Conservation (phyloP, 225 moss, liverwort and hornwort species). For the Straminergon stramineum region DNA sequence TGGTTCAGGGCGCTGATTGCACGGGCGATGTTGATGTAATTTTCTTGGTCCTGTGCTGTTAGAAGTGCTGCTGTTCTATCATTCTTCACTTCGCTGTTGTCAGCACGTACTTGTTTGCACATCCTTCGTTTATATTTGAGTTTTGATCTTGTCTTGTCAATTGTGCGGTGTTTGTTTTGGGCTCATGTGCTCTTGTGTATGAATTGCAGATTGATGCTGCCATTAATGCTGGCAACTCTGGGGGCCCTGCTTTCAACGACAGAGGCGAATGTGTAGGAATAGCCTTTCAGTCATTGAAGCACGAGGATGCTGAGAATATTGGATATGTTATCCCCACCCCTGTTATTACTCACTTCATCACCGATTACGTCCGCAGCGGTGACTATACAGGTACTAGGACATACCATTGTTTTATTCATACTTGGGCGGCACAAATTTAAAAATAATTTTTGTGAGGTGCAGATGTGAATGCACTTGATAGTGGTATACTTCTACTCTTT, state of each 20-base stretch:
- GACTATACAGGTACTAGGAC: constrained; percentile 75
- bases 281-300: constrained; percentile 95
- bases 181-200: neutral
- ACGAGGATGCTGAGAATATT: constrained; percentile 98
- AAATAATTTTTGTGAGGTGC: neutral
- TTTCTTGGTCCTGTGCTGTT: neutral
- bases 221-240: constrained; percentile 97
- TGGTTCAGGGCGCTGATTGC: neutral
- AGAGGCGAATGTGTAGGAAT: constrained; percentile 98
- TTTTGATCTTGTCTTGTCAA: neutral
- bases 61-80: neutral
- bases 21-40: neutral
- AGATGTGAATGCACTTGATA: neutral
- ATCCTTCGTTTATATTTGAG: neutral
- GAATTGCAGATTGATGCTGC: constrained; percentile 90
- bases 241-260: constrained; percentile 97
- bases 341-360: constrained; percentile 94
- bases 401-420: neutral
- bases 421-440: neutral
- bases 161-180: neutral
- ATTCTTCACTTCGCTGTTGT: neutral
- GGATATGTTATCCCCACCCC: constrained; percentile 99
- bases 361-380: constrained; percentile 78
- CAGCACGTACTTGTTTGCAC: neutral
- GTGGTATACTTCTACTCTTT: neutral